These are phyloP conservation scores for Aspergillus incahuasiensis DNA, from an alignment of 495 filamentous ascomycete species.

Conservation along the genomic window DNA sequence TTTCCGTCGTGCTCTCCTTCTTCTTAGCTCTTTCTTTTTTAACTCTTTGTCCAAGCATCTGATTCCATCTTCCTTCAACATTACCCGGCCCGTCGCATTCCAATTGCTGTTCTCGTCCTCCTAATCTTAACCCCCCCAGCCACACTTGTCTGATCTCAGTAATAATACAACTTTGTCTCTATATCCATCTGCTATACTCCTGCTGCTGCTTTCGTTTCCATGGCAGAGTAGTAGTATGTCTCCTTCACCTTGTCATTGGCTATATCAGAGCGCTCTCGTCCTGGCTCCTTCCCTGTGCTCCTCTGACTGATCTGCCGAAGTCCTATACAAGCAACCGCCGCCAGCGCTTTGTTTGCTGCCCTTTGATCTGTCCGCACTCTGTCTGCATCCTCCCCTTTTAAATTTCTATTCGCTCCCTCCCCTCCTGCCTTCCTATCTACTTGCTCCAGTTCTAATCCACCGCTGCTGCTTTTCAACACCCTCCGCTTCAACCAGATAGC, in stretches of 20 bases:
- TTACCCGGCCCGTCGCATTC: neutral
- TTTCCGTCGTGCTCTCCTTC: neutral
- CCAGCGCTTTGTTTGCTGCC: constrained; percentile 7
- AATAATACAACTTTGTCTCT: constrained; percentile 4
- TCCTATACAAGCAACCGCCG: neutral
- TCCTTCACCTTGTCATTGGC: constrained; percentile 10
- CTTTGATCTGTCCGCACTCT: constrained; percentile 4
- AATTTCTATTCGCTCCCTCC: constrained; percentile 1
- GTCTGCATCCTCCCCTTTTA: constrained; percentile 12
- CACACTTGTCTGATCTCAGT: neutral
- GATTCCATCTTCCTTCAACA: neutral
- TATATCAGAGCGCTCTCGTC: constrained; percentile 9
- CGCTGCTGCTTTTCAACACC: constrained; percentile 2
- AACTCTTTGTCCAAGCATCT: neutral
- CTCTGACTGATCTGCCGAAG: constrained; percentile 5
- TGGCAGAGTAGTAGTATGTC: constrained; percentile 7
- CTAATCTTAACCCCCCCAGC: neutral
- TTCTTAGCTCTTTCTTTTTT: neutral
- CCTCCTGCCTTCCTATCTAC: neutral
- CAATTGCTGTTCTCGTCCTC: constrained; percentile 6
- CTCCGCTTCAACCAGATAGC: neutral
- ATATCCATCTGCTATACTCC: neutral
- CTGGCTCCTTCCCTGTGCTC: constrained; percentile 6
- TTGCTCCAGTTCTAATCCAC: neutral
- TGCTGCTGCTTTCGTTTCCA: neutral